phyloP scores from a whole-genome alignment of 495 filamentous ascomycete genomes.

The Rusavskia elegans region DNA sequence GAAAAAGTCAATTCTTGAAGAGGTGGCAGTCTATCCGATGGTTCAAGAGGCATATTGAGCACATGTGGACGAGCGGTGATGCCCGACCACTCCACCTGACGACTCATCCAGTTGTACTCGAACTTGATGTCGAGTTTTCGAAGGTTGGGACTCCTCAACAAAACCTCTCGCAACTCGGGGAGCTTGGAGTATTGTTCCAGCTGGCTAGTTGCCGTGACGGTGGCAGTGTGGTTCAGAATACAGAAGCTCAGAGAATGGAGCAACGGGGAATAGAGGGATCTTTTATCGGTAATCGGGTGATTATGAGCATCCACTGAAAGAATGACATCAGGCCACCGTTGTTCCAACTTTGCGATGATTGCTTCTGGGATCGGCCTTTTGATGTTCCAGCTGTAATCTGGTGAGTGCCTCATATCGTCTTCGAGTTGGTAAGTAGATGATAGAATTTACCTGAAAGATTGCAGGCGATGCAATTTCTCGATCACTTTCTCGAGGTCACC shows the following conservation, averaged over 20 bases:
- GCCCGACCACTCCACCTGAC: not conserved
- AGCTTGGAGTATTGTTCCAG: not conserved
- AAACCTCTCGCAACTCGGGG: not conserved
- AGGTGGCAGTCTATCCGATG: not conserved
- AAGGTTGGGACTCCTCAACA: not conserved
- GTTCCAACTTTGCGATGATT: not conserved
- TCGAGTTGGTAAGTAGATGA: too few relatives aligned
- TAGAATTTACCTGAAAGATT: too few relatives aligned
- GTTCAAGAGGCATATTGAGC: not conserved
- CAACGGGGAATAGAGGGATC: not conserved
- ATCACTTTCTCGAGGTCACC: too few relatives aligned
- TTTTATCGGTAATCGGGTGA: not conserved
- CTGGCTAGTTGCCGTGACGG: not conserved
- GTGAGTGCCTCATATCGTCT: not conserved
- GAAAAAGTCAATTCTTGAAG: not conserved
- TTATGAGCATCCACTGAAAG: not conserved
- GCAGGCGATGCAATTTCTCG: too few relatives aligned
- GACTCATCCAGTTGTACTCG: not conserved
- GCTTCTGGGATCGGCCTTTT: not conserved
- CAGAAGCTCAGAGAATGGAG: not conserved
- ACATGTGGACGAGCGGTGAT: not conserved
- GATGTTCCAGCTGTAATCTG: not conserved
- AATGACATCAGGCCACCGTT: not conserved
- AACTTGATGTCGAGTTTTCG: not conserved
- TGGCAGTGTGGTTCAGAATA: not conserved